Evolutionary conservation across 2,329 filamentous ascomycete species (phyloP).

Genomic region (Neofusicoccum laricinum): DNA sequence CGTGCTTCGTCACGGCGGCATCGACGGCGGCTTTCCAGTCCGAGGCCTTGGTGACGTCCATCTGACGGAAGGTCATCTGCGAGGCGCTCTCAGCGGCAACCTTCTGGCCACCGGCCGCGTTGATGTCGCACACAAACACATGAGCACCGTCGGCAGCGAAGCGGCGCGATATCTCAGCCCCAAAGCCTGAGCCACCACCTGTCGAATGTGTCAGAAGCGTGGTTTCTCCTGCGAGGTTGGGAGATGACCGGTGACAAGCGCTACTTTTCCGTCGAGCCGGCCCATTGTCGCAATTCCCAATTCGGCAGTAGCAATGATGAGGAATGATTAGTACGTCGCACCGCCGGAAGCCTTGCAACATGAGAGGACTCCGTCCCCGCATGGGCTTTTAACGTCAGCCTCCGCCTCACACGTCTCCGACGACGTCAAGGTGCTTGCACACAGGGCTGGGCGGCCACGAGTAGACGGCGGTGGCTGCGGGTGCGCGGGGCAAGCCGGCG

Average conservation of each 20-base stretch:
- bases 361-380: not conserved
- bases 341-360: not conserved
- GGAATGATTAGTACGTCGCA: not conserved
- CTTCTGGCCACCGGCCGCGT: constrained; percentile 49
- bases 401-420: not conserved
- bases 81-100: constrained; percentile 44
- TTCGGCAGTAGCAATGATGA: not conserved
- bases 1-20: constrained; percentile 51
- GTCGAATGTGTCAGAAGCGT: constrained; percentile 18
- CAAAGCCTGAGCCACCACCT: constrained; percentile 63
- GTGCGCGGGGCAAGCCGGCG: too few species aligned
- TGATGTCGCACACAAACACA: constrained; percentile 63
- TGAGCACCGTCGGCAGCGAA: constrained; percentile 60
- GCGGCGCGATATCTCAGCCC: constrained; percentile 58
- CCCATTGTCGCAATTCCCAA: constrained; percentile 27
- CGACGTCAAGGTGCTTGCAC: not conserved
- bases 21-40: constrained; percentile 55
- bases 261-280: constrained; percentile 53
- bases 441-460: not conserved
- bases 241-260: constrained; percentile 52
- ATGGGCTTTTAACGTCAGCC: not conserved
- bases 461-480: not conserved
- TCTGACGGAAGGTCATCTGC: constrained; percentile 33
- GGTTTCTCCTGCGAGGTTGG: too few species aligned
- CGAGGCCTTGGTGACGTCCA: constrained; percentile 53